Conservation (phyloP, 768 basidiomycete genomes). For the Punctularia strigosozonata region DNA sequence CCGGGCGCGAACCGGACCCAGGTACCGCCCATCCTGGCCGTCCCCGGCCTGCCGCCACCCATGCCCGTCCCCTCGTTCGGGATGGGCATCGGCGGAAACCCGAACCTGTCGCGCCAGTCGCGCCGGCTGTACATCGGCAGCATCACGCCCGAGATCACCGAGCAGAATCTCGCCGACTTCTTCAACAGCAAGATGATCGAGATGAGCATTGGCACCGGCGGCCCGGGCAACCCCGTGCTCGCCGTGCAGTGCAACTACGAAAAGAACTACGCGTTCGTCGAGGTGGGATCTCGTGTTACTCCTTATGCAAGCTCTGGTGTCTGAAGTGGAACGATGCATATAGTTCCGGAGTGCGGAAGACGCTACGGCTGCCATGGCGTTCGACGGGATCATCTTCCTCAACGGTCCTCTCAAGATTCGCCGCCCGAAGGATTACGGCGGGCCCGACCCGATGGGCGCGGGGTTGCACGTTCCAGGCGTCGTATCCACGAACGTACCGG, state of each 20-base stretch:
- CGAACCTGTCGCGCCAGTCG: slow-evolving; percentile 86
- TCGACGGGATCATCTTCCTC: slow-evolving; percentile 94
- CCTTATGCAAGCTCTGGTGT: slow-evolving; percentile 6
- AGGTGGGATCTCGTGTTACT: slow-evolving; percentile 40
- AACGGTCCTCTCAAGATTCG: slow-evolving; percentile 95
- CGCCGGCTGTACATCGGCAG: slow-evolving; percentile 95
- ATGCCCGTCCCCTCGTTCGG: slow-evolving; percentile 78
- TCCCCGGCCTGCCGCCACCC: slow-evolving; percentile 73
- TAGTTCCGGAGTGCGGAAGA: slow-evolving; percentile 97
- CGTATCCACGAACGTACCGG: slow-evolving; percentile 93
- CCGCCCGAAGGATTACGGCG: slow-evolving; percentile 94
- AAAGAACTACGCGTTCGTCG: slow-evolving; percentile 98
- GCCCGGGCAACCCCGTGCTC: slow-evolving; percentile 81
- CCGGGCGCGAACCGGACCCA: slow-evolving; percentile 91
- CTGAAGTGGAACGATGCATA: slow-evolving; percentile 3
- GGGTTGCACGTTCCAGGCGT: slow-evolving; percentile 85
- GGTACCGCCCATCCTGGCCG: slow-evolving; percentile 70
- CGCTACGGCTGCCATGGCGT: slow-evolving; percentile 92
- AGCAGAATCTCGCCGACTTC: slow-evolving; percentile 84
- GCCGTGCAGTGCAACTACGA: slow-evolving; percentile 96
- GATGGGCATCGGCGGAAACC: slow-evolving; percentile 78
- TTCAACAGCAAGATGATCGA: slow-evolving; percentile 96
- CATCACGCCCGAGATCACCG: slow-evolving; percentile 90
- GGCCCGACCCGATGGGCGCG: slow-evolving; percentile 47
- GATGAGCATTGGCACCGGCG: slow-evolving; percentile 76